A percentile compares a stretch with the other conserved stretches of the same genome.
phyloP scores from a whole-genome alignment of 2,329 filamentous ascomycete genomes.

The Coleophoma cylindrospora region DNA sequence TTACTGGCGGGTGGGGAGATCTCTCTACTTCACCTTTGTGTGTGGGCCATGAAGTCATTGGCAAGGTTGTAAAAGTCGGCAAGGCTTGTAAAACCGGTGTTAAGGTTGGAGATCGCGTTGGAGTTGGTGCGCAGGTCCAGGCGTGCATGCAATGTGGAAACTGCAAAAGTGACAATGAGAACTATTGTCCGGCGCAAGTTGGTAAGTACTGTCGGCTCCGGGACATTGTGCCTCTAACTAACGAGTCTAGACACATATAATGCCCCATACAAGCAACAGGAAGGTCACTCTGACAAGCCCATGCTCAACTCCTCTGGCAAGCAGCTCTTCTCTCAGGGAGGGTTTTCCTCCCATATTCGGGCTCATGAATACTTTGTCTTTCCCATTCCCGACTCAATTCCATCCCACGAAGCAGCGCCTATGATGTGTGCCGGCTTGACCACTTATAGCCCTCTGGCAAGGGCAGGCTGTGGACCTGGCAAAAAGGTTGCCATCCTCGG shows the following conservation, averaged over 20 bases:
- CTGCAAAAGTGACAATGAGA: slow-evolving; percentile 20
- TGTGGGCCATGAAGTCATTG: slow-evolving; percentile 46
- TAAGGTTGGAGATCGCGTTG: slow-evolving; percentile 45
- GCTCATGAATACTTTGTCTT: slow-evolving; percentile 53
- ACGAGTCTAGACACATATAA: slow-evolving; percentile 9
- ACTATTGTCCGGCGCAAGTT: slow-evolving; percentile 19
- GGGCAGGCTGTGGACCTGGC: slow-evolving; percentile 34
- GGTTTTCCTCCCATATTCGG: slow-evolving; percentile 35
- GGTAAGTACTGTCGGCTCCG: slow-evolving; percentile 1
- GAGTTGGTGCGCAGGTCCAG: slow-evolving; percentile 46
- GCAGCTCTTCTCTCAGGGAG: slow-evolving; percentile 19
- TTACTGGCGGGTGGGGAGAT: slow-evolving; percentile 46
- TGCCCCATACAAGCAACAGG: slow-evolving; percentile 17
- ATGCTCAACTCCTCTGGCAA: slow-evolving; percentile 17
- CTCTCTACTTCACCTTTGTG: slow-evolving; percentile 13
- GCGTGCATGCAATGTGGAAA: slow-evolving; percentile 40
- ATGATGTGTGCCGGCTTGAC: slow-evolving; percentile 77
- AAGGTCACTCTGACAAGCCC: slow-evolving; percentile 10
- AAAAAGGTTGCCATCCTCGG: slow-evolving; percentile 68
- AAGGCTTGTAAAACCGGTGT: slow-evolving; percentile 49
- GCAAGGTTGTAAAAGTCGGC: slow-evolving; percentile 42
- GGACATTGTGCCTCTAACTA: no score
- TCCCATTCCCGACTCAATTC: slow-evolving; percentile 46
- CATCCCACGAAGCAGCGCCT: slow-evolving; percentile 49
- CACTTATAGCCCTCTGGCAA: slow-evolving; percentile 43